Conservation (phyloP, 768 basidiomycete species). For the Rhodosporidiobolus odoratus region DNA sequence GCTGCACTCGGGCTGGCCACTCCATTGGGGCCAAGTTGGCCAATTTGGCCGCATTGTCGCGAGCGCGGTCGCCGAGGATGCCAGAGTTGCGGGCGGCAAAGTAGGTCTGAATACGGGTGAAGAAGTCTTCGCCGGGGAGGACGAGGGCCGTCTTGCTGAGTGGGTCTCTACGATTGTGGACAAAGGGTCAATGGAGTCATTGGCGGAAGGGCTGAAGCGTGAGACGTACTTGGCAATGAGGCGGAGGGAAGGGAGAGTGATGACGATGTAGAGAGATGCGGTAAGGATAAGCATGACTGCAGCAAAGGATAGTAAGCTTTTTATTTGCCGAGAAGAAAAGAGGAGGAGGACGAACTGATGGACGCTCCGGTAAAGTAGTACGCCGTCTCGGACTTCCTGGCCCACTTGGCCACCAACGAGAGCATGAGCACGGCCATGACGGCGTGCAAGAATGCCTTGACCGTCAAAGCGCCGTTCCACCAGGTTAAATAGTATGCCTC, state of each 20-base stretch:
- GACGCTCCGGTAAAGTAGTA: slow-evolving; percentile 37
- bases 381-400: slow-evolving; percentile 20
- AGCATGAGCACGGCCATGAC: slow-evolving; percentile 24
- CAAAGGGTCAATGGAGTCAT: background rate
- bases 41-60: slow-evolving; percentile 11
- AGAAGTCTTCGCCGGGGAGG: slow-evolving; percentile 28
- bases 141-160: slow-evolving; percentile 12
- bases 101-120: slow-evolving; percentile 26
- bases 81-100: slow-evolving; percentile 13
- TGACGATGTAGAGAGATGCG: slow-evolving; percentile 32
- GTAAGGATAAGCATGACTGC: slow-evolving; percentile 29
- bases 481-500: slow-evolving; percentile 38
- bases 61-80: slow-evolving; percentile 23
- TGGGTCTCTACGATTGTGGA: slow-evolving; percentile 22
- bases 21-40: slow-evolving; percentile 11
- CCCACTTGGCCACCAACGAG: slow-evolving; percentile 34
- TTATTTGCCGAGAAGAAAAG: background rate
- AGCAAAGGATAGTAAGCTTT: background rate
- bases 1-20: slow-evolving; percentile 24
- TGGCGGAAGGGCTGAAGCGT: background rate
- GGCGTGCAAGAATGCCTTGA: slow-evolving; percentile 37
- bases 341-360: slow-evolving; percentile 6
- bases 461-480: slow-evolving; percentile 36
- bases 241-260: slow-evolving; percentile 33
- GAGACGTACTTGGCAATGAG: slow-evolving; percentile 19